phyloP scores from a whole-genome alignment of 2,329 filamentous ascomycete species.

The Mycosphaerella sp. region DNA sequence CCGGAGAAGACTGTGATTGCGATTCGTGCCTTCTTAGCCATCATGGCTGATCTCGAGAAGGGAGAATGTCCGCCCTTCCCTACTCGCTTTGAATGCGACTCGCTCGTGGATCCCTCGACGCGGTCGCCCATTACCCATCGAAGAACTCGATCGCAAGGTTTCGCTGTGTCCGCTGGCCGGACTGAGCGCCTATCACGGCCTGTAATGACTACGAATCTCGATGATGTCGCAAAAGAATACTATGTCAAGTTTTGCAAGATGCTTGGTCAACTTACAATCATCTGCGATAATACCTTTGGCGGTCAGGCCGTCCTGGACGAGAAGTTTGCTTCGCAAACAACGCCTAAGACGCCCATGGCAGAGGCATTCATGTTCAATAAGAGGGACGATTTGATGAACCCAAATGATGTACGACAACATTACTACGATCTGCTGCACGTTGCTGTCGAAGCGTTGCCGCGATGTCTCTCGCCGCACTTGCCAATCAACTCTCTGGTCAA shows the following conservation, averaged over 20 bases:
- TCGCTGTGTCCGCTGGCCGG: constrained; percentile 38
- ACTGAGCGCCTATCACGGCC: constrained; percentile 62
- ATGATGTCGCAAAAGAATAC: constrained; percentile 72
- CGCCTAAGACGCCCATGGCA: constrained; percentile 88
- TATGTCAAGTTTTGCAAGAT: constrained; percentile 93
- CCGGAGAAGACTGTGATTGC: constrained; percentile 97
- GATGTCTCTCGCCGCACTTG: constrained; percentile 86
- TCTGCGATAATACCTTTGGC: constrained; percentile 95
- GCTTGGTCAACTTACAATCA: constrained; percentile 87
- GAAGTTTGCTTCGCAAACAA: constrained; percentile 71
- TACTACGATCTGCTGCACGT: constrained; percentile 96
- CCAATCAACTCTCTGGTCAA: constrained; percentile 93
- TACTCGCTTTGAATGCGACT: constrained; percentile 50
- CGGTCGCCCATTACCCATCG: constrained; percentile 33
- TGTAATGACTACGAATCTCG: constrained; percentile 56
- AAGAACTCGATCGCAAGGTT: constrained; percentile 33
- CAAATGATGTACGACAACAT: constrained; percentile 77
- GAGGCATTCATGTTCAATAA: constrained; percentile 89
- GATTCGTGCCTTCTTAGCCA: constrained; percentile 85
- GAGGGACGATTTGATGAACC: constrained; percentile 67
- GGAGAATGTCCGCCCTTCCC: constrained; percentile 82
- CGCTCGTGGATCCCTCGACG: constrained; percentile 37
- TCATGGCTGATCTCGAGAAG: constrained; percentile 88
- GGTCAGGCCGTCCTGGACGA: constrained; percentile 93
- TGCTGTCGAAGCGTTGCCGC: constrained; percentile 86